A percentile compares a stretch with the other conserved stretches of the same genome.
Conservation (phyloP, 2,329 filamentous ascomycete species). For the Exophiala bonariae region DNA sequence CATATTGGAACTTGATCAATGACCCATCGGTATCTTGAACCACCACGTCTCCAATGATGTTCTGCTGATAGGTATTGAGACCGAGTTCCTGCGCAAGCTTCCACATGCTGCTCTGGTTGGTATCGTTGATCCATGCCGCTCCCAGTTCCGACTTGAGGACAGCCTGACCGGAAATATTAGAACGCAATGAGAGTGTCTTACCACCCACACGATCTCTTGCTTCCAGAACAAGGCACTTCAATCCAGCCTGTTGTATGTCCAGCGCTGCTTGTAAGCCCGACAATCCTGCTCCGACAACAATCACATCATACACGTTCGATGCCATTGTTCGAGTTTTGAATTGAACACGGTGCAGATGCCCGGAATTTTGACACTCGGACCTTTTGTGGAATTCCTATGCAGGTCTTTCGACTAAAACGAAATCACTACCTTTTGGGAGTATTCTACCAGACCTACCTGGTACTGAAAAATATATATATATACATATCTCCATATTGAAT, state of each 20-base stretch:
- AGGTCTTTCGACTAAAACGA: too few species aligned
- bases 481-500: too few species aligned
- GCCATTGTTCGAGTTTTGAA: too few species aligned
- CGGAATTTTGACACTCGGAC: too few species aligned
- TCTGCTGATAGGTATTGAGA: constrained; percentile 34
- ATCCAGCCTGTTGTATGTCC: constrained; percentile 36
- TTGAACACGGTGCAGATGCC: too few species aligned
- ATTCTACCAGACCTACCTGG: too few species aligned
- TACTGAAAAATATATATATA: too few species aligned
- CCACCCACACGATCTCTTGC: constrained; percentile 53
- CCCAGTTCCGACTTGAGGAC: constrained; percentile 36
- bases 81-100: constrained; percentile 31
- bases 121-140: constrained; percentile 40
- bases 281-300: constrained; percentile 50
- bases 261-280: constrained; percentile 40
- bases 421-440: too few species aligned
- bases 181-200: constrained; percentile 46
- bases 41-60: constrained; percentile 32
- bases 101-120: constrained; percentile 38
- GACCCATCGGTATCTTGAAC: constrained; percentile 31
- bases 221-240: constrained; percentile 49
- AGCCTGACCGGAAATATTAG: constrained; percentile 23
- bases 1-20: constrained; percentile 34
- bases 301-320: constrained; percentile 2
- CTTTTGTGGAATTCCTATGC: too few species aligned